These are phyloP conservation scores for Hypoxylon rubiginosum DNA, from an alignment of 2,329 filamentous ascomycete species.

Conservation along the genomic window DNA sequence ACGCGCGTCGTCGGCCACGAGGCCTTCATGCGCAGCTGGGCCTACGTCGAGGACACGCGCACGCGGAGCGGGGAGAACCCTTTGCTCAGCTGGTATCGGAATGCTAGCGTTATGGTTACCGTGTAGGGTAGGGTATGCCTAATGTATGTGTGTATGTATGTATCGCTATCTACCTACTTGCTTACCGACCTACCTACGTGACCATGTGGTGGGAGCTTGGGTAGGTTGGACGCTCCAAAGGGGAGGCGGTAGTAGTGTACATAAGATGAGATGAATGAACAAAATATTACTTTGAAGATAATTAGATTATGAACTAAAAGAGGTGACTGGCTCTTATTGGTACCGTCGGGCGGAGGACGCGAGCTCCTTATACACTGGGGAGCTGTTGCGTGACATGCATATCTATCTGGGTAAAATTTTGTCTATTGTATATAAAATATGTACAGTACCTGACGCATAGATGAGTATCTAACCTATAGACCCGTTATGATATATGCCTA, in stretches of 20 bases:
- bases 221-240: background rate
- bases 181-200: background rate
- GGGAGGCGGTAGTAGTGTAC: background rate
- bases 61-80: constrained; percentile 94
- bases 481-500: too few species aligned
- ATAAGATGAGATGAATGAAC: background rate
- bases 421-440: background rate
- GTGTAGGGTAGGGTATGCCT: constrained; percentile 61
- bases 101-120: constrained; percentile 92
- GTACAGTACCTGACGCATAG: background rate
- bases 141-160: too few species aligned
- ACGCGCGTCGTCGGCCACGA: constrained; percentile 88
- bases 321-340: too few species aligned
- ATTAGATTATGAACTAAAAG: background rate
- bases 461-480: background rate
- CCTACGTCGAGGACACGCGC: constrained; percentile 89
- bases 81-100: constrained; percentile 92
- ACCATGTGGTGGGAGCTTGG: background rate
- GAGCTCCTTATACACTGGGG: too few species aligned
- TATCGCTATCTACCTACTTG: background rate
- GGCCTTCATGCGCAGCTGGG: constrained; percentile 91
- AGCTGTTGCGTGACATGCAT: too few species aligned
- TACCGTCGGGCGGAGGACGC: too few species aligned
- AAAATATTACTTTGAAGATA: background rate
- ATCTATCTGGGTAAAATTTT: too few species aligned